These are phyloP conservation scores for Sordaria brevicollis DNA, from an alignment of 495 filamentous ascomycete genomes.

Conservation along the genomic window DNA sequence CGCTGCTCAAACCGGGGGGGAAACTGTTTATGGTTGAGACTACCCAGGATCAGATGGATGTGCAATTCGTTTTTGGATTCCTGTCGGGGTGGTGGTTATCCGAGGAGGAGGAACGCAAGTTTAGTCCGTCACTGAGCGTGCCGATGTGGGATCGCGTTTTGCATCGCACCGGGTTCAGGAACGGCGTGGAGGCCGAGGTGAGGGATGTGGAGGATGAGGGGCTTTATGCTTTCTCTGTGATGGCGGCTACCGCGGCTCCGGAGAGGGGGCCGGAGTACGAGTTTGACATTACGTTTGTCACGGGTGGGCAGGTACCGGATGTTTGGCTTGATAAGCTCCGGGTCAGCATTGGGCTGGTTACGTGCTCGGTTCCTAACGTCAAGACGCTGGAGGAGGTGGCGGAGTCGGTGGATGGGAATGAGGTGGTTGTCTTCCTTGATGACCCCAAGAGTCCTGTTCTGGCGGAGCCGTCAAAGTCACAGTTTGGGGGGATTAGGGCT, in stretches of 20 bases:
- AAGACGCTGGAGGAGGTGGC: constrained; percentile 7
- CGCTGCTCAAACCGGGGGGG: constrained; percentile 29
- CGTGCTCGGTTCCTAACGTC: constrained; percentile 16
- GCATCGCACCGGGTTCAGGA: constrained; percentile 14
- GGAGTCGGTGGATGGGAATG: constrained; percentile 6
- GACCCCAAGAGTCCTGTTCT: constrained; percentile 24
- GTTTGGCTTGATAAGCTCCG: constrained; percentile 16
- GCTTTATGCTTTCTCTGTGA: constrained; percentile 21
- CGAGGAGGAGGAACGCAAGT: constrained; percentile 29
- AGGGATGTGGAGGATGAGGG: constrained; percentile 22
- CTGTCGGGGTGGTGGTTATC: constrained; percentile 25
- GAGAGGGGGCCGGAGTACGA: constrained; percentile 10
- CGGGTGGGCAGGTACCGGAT: not conserved
- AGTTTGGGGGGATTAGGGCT: constrained; percentile 19
- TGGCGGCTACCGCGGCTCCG: constrained; percentile 9
- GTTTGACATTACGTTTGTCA: constrained; percentile 17
- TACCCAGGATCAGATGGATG: constrained; percentile 19
- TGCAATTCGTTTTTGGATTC: constrained; percentile 23
- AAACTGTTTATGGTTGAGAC: constrained; percentile 30
- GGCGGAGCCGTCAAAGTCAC: constrained; percentile 5
- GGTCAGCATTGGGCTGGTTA: constrained; percentile 14
- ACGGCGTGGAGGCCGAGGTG: constrained; percentile 19
- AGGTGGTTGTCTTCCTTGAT: constrained; percentile 23
- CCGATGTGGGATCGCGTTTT: constrained; percentile 23
- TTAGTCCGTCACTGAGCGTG: constrained; percentile 18